phyloP scores from a whole-genome alignment of 2,329 filamentous ascomycete species.

The Botrytis deweyae region DNA sequence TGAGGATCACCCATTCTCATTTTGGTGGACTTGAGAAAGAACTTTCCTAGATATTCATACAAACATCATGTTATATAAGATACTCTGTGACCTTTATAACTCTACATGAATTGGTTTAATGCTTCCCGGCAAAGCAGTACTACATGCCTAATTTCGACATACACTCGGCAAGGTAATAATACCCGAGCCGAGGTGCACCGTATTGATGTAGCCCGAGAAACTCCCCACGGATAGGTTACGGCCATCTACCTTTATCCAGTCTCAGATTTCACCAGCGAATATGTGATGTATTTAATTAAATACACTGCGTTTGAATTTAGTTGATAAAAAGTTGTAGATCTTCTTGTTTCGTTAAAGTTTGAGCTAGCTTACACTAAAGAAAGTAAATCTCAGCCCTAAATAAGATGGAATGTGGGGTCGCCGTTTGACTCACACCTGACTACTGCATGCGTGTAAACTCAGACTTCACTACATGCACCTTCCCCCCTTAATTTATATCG shows the following conservation, averaged over 20 bases:
- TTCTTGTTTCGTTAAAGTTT: neutral
- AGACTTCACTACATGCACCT: neutral
- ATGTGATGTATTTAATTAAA: neutral
- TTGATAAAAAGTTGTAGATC: neutral
- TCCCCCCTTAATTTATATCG: accelerated
- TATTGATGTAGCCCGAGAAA: neutral
- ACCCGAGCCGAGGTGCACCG: neutral
- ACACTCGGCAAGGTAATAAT: neutral
- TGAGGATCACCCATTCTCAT: neutral
- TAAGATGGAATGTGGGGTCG: neutral
- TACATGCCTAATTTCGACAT: neutral
- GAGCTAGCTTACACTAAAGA: neutral
- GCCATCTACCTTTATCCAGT: accelerated
- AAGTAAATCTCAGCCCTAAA: neutral
- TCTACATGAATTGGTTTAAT: neutral
- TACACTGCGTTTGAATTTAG: no score
- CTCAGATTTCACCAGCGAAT: neutral
- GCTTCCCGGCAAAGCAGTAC: neutral
- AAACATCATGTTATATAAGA: neutral
- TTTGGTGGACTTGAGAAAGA: neutral
- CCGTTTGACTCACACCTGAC: neutral
- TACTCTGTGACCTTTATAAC: neutral
- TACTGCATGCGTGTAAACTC: neutral
- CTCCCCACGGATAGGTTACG: neutral
- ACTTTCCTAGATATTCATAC: neutral